Percentiles rank a stretch among this genome's conserved stretches.
Evolutionary conservation across 495 filamentous ascomycete species (phyloP).

Genomic region (Trichoderma asperelloides): DNA sequence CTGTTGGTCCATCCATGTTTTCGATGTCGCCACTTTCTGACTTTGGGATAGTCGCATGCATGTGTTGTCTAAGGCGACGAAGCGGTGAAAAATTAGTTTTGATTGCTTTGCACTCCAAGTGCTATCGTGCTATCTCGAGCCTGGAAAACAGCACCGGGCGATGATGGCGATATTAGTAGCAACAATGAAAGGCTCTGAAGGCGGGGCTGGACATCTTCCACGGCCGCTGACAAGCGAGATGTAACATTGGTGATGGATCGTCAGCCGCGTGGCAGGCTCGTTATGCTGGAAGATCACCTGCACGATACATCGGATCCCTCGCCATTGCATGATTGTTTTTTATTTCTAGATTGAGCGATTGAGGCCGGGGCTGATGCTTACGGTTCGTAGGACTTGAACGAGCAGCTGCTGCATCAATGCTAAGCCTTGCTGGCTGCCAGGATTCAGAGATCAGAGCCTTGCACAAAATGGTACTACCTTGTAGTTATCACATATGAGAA

Average conservation of each 20-base stretch:
- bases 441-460: too few species aligned
- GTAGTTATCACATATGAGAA: too few species aligned
- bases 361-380: not conserved
- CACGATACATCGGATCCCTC: not conserved
- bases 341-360: not conserved
- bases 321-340: not conserved
- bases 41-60: not conserved
- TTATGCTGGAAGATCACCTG: not conserved
- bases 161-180: not conserved
- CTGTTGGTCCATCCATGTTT: not conserved
- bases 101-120: not conserved
- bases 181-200: not conserved
- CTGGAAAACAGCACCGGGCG: not conserved
- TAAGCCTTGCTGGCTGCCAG: too few species aligned
- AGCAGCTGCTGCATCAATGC: not conserved
- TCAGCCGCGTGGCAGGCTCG: not conserved
- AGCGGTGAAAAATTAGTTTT: not conserved
- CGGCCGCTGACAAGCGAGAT: not conserved
- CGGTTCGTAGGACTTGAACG: not conserved
- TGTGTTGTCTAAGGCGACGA: not conserved
- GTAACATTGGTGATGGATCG: not conserved
- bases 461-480: too few species aligned
- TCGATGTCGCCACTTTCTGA: not conserved
- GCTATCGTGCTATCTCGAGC: not conserved
- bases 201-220: not conserved